Percentiles rank a stretch among this genome's conserved stretches.
Evolutionary conservation across 495 filamentous ascomycete genomes (phyloP).

Genomic region (Penicillium arizonense): DNA sequence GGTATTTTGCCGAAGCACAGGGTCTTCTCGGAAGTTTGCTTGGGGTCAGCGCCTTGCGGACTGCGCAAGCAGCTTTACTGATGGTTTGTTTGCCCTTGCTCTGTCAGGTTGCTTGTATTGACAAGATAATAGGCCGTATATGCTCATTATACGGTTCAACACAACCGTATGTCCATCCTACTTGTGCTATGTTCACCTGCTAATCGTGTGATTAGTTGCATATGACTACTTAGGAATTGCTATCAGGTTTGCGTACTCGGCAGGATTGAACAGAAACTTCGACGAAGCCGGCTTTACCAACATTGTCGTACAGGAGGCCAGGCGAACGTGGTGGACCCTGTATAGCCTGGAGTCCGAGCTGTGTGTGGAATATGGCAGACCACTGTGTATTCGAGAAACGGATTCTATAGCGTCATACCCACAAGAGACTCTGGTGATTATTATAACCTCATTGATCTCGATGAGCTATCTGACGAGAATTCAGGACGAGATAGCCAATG

Average conservation of each 20-base stretch:
- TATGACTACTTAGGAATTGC: constrained; percentile 16
- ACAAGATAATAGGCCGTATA: no score
- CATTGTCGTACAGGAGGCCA: constrained; percentile 1
- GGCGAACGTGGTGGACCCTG: constrained; percentile 8
- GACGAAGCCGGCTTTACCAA: no score
- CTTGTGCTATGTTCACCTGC: background rate
- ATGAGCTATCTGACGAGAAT: background rate
- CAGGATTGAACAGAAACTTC: constrained; percentile 6
- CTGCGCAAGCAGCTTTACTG: constrained; percentile 5
- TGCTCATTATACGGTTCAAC: no score
- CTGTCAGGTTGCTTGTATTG: background rate
- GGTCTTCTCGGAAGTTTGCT: background rate
- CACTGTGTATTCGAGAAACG: constrained; percentile 13
- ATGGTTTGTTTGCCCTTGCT: constrained; percentile 3
- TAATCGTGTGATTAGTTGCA: constrained; percentile 5
- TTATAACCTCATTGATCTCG: background rate
- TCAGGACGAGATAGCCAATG: background rate
- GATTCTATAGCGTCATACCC: constrained; percentile 11
- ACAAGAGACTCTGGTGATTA: background rate
- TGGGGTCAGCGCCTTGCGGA: background rate
- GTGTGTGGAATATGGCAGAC: constrained; percentile 10
- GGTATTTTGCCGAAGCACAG: constrained; percentile 1
- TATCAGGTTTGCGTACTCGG: constrained; percentile 16
- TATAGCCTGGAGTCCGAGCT: constrained; percentile 14
- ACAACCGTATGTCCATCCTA: background rate